Conservation (phyloP, 2,329 filamentous ascomycete species). For the Botryotinia globosa region DNA sequence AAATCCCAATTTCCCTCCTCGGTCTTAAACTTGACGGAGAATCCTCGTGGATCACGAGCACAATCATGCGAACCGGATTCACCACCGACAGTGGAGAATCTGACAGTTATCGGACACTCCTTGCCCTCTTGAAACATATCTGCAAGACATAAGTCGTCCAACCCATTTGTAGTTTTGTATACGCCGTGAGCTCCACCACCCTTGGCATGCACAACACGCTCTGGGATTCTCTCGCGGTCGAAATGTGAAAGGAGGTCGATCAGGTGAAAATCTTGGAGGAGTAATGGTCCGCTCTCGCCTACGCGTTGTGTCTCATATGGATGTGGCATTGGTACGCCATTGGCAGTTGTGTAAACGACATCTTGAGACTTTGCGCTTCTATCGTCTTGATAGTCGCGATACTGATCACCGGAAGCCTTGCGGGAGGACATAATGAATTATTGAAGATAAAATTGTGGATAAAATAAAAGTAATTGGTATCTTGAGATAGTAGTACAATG, state of each 20-base stretch:
- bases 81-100: constrained; percentile 75
- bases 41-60: constrained; percentile 69
- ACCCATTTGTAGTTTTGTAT: constrained; percentile 51
- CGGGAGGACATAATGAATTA: constrained; percentile 28
- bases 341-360: constrained; percentile 48
- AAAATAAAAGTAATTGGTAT: background rate
- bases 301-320: constrained; percentile 52
- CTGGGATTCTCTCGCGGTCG: constrained; percentile 57
- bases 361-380: constrained; percentile 42
- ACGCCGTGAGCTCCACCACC: constrained; percentile 55
- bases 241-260: constrained; percentile 61
- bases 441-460: background rate
- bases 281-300: constrained; percentile 50
- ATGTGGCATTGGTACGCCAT: constrained; percentile 49
- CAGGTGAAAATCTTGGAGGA: constrained; percentile 59
- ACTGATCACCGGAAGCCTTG: constrained; percentile 41
- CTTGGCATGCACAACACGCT: constrained; percentile 57
- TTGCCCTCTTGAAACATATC: constrained; percentile 61
- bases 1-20: constrained; percentile 73
- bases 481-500: background rate
- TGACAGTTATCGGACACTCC: constrained; percentile 61
- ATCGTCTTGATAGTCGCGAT: constrained; percentile 44
- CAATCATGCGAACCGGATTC: constrained; percentile 70
- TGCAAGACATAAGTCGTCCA: constrained; percentile 53
- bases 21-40: constrained; percentile 70